Percentiles rank a stretch among this genome's conserved stretches.
These are phyloP conservation scores for Caloboletus firmus DNA, from an alignment of 1,284 basidiomycete genomes.

Conservation along the genomic window DNA sequence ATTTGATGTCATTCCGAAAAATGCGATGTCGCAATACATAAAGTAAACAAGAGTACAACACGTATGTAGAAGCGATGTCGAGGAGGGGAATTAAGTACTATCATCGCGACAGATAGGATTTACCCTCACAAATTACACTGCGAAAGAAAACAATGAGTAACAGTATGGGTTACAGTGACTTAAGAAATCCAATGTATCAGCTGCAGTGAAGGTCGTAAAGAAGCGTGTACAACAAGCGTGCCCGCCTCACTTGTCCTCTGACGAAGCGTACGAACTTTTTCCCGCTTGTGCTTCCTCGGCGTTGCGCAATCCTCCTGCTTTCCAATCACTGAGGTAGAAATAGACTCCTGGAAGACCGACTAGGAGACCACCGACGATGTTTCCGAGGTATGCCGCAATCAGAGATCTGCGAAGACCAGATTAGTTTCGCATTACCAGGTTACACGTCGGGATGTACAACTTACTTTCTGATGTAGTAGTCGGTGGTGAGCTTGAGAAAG, in stretches of 20 bases:
- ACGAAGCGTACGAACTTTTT: constrained; percentile 15
- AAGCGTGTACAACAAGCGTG: neutral
- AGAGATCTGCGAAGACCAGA: constrained; percentile 47
- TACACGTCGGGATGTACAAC: constrained; percentile 13
- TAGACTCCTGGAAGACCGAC: constrained; percentile 63
- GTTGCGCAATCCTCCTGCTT: constrained; percentile 38
- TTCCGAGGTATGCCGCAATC: constrained; percentile 67
- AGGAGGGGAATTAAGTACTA: neutral
- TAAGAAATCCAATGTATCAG: neutral
- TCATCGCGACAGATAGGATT: neutral
- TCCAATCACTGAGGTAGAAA: constrained; percentile 58
- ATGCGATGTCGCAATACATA: neutral
- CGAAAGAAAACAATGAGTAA: neutral
- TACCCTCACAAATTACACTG: neutral
- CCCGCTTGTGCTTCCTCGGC: constrained; percentile 37
- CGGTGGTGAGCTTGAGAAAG: constrained; percentile 46
- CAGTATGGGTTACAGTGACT: neutral
- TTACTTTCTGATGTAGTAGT: constrained; percentile 68
- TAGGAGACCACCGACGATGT: constrained; percentile 65
- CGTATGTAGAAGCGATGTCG: neutral
- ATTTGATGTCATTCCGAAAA: neutral
- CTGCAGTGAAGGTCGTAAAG: neutral
- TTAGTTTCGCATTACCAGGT: neutral
- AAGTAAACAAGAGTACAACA: neutral
- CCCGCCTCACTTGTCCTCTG: constrained; percentile 52